These are phyloP conservation scores for Fusarium papillatum DNA, from an alignment of 2,329 filamentous ascomycete species.

Conservation along the genomic window DNA sequence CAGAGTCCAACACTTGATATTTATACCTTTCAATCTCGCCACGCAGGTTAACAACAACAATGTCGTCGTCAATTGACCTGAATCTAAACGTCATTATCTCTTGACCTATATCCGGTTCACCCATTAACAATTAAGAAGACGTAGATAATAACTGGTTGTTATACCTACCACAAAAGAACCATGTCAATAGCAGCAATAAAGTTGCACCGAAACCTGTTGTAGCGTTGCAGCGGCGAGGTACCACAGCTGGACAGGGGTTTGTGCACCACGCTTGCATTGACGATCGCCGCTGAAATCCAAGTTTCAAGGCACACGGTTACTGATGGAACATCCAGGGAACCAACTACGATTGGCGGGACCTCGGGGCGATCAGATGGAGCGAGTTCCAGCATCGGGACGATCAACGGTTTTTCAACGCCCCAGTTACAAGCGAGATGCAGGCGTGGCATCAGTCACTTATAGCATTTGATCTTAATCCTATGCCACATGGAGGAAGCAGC, in stretches of 20 bases:
- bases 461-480: not conserved
- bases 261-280: conserved; percentile 19
- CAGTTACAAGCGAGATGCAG: not conserved
- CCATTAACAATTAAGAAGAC: not conserved
- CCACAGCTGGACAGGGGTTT: conserved; percentile 32
- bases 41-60: not conserved
- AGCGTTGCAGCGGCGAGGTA: conserved; percentile 32
- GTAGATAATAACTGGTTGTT: conserved; percentile 15
- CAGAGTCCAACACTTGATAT: not conserved
- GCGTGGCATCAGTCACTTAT: not conserved
- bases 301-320: not conserved
- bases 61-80: not conserved
- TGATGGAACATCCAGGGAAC: not conserved
- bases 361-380: conserved; percentile 28
- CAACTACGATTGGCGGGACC: conserved; percentile 6
- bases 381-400: conserved; percentile 18
- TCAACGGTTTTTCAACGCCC: not conserved
- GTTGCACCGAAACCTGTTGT: conserved; percentile 29
- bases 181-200: conserved; percentile 24
- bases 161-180: conserved; percentile 7
- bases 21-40: conserved; percentile 26
- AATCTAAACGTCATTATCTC: conserved; percentile 31
- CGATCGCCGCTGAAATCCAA: conserved; percentile 9
- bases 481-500: not conserved
- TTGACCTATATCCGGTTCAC: conserved; percentile 4